Evolutionary conservation across 2,329 filamentous ascomycete genomes (phyloP), one percentile per base, ranked within the genome.

Genomic region (Peltaster fructicola): DNA sequence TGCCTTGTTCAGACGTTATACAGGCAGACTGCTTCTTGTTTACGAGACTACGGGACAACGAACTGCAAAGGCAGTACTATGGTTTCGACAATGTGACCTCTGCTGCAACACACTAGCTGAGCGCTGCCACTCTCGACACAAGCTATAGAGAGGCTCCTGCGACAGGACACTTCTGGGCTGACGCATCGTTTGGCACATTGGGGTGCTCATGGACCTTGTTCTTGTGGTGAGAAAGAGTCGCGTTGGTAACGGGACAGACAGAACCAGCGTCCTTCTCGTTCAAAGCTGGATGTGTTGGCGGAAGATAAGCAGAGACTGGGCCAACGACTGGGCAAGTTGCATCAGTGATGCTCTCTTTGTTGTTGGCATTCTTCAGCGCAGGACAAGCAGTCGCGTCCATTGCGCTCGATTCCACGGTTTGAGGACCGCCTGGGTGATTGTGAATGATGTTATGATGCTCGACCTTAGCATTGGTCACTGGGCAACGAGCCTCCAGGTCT

Each of bases 181-280:
- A 33, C n/a, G 43, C 43, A 9, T 50, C 48, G 4, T 43, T 41
- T 19, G 46, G 30, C n/a, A 58, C 51, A 21, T 34, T 44, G 7
- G 53, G 53, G 33, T 58, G 54, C 24, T 37, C 37, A 19, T 46
- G 40, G 7, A 58, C 50, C 40, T 56, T 57, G 6, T 41, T 37
- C 44, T 51, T 45, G 28, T 58, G 54, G 27, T 58, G 54, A 13
- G 45, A 50, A 8, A 57, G 41, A 5, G 41, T 53, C 5, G 53
- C 54, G 36, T 55, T 55, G 13, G 53, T 57, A n/a, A 57, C 45
- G 0, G 53, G 53, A 29, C 53, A 57, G 6, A 54, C 43, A 7
- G 51, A 44, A 4, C 45, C 51, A 2, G 30, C 43, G 24, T 50
- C 44, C 17, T 50, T 48, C 30, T 50, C 45, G 8, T 39, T 44